Conservation (phyloP, 768 basidiomycete genomes). For the Hemileccinum impolitum region DNA sequence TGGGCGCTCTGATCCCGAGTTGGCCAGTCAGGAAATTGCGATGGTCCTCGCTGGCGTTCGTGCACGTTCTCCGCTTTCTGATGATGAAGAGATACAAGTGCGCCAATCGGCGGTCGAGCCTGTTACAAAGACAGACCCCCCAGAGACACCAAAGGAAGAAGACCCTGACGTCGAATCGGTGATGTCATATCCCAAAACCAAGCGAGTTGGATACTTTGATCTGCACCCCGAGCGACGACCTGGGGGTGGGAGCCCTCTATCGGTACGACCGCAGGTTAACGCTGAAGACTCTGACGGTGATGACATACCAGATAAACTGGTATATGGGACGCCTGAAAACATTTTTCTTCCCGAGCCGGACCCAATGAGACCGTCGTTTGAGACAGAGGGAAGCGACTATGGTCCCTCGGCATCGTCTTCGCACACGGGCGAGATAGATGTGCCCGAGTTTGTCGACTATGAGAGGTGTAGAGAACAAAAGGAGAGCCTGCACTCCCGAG, state of each 20-base stretch:
- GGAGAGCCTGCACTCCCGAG: constrained; percentile 23
- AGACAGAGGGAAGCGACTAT: constrained; percentile 33
- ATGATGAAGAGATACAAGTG: constrained; percentile 37
- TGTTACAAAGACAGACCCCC: not conserved
- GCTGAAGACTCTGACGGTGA: constrained; percentile 35
- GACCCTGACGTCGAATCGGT: constrained; percentile 47
- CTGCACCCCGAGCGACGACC: constrained; percentile 70
- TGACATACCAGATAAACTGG: constrained; percentile 33
- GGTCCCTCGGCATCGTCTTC: constrained; percentile 29
- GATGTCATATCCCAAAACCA: constrained; percentile 33
- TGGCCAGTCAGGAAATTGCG: constrained; percentile 70
- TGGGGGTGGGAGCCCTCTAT: constrained; percentile 12
- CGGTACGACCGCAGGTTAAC: constrained; percentile 27
- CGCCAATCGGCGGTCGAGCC: constrained; percentile 20
- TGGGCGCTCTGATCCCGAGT: constrained; percentile 58
- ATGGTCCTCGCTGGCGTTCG: constrained; percentile 61
- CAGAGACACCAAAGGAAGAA: constrained; percentile 40
- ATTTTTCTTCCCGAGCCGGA: constrained; percentile 17
- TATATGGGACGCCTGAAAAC: constrained; percentile 28
- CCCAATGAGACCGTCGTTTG: constrained; percentile 30
- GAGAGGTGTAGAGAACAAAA: constrained; percentile 23
- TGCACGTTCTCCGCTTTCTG: constrained; percentile 35
- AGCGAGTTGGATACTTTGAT: constrained; percentile 70
- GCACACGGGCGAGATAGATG: constrained; percentile 28
- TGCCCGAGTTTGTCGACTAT: constrained; percentile 25